Percentiles rank a stretch among this genome's conserved stretches.
phyloP scores from a whole-genome alignment of 495 filamentous ascomycete genomes.

The Cenococcum geophilum region DNA sequence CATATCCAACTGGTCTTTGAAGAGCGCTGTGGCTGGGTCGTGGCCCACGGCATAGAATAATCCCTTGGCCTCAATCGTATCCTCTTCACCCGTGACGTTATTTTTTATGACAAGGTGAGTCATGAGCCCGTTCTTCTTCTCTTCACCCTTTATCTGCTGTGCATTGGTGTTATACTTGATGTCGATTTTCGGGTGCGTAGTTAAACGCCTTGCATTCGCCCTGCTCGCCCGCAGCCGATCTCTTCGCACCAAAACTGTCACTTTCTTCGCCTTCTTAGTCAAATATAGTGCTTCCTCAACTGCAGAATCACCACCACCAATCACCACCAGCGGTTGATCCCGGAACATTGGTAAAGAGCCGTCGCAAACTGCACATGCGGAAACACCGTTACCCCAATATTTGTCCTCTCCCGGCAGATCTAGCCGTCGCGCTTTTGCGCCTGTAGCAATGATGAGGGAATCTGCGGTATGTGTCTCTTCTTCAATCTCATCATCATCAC shows the following conservation, averaged over 20 bases:
- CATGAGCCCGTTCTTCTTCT: slow-evolving; percentile 69
- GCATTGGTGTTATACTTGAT: slow-evolving; percentile 80
- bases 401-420: slow-evolving; percentile 81
- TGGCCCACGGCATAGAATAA: slow-evolving; percentile 98
- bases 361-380: slow-evolving; percentile 95
- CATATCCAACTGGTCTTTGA: slow-evolving; percentile 80
- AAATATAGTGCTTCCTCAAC: slow-evolving; percentile 97
- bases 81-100: slow-evolving; percentile 65
- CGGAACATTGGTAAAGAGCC: slow-evolving; percentile 96
- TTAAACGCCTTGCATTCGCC: slow-evolving; percentile 83
- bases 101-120: slow-evolving; percentile 75
- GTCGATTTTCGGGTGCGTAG: slow-evolving; percentile 78
- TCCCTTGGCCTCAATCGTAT: slow-evolving; percentile 80
- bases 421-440: slow-evolving; percentile 80
- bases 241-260: slow-evolving; percentile 85
- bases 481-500: slow-evolving; percentile 48
- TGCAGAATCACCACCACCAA: slow-evolving; percentile 93
- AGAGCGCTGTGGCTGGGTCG: slow-evolving; percentile 80
- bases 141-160: slow-evolving; percentile 75
- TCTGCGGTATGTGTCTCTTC: slow-evolving; percentile 74
- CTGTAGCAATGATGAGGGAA: slow-evolving; percentile 88
- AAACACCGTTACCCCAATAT: slow-evolving; percentile 96
- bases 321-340: slow-evolving; percentile 90
- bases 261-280: slow-evolving; percentile 92
- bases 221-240: slow-evolving; percentile 80